Evolutionary conservation across 2,329 filamentous ascomycete genomes (phyloP).

Genomic region (Colletotrichum acutatum): DNA sequence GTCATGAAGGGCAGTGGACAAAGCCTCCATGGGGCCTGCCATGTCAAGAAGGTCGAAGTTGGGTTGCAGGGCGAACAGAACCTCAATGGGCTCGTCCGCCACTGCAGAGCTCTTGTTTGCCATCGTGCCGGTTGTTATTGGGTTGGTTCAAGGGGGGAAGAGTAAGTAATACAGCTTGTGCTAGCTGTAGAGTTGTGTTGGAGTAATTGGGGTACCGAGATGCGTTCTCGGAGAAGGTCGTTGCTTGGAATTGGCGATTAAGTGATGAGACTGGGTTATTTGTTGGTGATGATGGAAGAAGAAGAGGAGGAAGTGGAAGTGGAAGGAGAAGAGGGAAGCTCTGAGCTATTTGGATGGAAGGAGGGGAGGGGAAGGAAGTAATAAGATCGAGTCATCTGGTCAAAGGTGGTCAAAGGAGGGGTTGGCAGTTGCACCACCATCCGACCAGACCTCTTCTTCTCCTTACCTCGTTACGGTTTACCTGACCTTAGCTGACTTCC

Average conservation of each 20-base stretch:
- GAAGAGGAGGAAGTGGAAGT: background rate
- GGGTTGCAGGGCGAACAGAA: conserved; percentile 69
- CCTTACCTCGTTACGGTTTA: background rate
- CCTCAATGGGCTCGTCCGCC: conserved; percentile 68
- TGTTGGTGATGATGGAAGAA: conserved; percentile 18
- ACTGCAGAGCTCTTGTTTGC: conserved; percentile 68
- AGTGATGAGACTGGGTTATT: conserved; percentile 35
- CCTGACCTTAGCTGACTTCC: conserved; percentile 1
- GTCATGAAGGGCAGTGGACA: conserved; percentile 63
- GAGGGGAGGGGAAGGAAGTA: conserved; percentile 39
- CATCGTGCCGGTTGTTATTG: conserved; percentile 57
- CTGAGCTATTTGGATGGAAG: conserved; percentile 32
- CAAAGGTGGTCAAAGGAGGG: conserved; percentile 36
- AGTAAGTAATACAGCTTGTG: conserved; percentile 15
- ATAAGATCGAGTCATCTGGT: conserved; percentile 35
- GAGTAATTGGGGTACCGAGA: conserved; percentile 25
- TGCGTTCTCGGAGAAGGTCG: background rate
- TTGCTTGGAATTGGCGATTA: conserved; percentile 17
- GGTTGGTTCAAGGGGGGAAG: conserved; percentile 16
- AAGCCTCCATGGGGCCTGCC: conserved; percentile 64
- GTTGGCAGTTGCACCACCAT: conserved; percentile 36
- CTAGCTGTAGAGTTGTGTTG: background rate
- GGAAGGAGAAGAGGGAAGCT: conserved; percentile 19
- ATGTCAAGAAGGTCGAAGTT: conserved; percentile 71
- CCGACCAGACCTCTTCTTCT: conserved; percentile 13